phyloP scores from a whole-genome alignment of 768 basidiomycete genomes.

The Lentinula edodes region DNA sequence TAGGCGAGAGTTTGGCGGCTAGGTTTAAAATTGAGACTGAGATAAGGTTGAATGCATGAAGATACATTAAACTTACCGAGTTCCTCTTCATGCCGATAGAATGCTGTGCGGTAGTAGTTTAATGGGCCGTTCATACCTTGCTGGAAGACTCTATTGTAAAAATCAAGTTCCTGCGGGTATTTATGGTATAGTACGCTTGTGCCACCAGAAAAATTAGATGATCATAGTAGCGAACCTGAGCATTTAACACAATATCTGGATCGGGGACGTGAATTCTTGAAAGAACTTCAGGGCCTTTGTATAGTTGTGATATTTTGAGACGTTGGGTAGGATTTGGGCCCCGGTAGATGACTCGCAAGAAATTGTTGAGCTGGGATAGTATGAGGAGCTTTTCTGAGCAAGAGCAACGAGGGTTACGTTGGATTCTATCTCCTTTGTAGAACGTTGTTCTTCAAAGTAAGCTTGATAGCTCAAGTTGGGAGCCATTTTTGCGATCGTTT shows the following conservation, averaged over 20 bases:
- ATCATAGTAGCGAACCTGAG: background rate
- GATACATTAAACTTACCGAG: slow-evolving; percentile 21
- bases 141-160: slow-evolving; percentile 40
- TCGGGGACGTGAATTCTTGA: background rate
- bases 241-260: background rate
- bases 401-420: slow-evolving; percentile 33
- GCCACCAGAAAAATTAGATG: background rate
- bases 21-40: background rate
- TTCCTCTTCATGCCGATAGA: slow-evolving; percentile 65
- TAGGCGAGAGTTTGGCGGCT: slow-evolving; percentile 40
- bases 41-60: background rate
- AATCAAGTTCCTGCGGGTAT: slow-evolving; percentile 45
- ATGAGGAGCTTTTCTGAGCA: background rate
- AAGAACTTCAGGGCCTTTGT: background rate
- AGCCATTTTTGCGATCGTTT: slow-evolving; percentile 41
- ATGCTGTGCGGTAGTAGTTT: slow-evolving; percentile 70
- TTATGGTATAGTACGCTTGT: background rate
- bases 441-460: slow-evolving; percentile 51
- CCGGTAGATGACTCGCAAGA: slow-evolving; percentile 24
- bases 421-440: slow-evolving; percentile 50
- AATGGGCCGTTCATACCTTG: slow-evolving; percentile 62
- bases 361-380: slow-evolving; percentile 30
- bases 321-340: background rate
- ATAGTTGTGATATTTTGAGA: background rate
- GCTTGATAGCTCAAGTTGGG: slow-evolving; percentile 66